Evolutionary conservation across 225 moss, liverwort and hornwort genomes (phyloP).

Genomic region (Pleurozium schreberi): DNA sequence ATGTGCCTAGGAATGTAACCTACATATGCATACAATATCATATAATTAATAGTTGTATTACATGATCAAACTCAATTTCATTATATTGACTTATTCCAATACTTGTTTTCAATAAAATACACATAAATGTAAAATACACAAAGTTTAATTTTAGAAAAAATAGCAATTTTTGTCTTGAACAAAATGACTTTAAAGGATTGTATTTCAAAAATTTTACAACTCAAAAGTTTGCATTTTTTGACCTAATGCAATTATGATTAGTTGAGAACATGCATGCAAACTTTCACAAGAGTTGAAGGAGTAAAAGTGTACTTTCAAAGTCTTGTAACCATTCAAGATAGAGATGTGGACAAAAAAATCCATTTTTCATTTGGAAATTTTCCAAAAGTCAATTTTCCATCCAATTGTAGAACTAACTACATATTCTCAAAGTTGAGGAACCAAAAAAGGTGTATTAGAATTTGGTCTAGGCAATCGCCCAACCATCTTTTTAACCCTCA

Average conservation of each 20-base stretch:
- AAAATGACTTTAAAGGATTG: neutral
- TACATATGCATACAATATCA: neutral
- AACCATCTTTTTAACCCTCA: neutral
- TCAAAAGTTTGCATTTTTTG: neutral
- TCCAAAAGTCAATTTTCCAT: neutral
- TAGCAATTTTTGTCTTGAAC: neutral
- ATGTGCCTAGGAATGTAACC: accelerated
- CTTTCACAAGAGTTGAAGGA: neutral
- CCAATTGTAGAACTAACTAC: neutral
- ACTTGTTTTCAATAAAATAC: neutral
- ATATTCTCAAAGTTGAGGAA: neutral
- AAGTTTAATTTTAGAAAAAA: neutral
- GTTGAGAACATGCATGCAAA: neutral
- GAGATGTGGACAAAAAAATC: neutral
- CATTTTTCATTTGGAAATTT: too few relatives aligned
- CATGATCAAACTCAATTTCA: neutral
- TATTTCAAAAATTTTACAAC: neutral
- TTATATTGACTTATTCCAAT: neutral
- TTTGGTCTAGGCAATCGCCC: neutral
- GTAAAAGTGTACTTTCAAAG: neutral
- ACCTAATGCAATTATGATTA: neutral
- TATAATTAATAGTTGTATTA: neutral
- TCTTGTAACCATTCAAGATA: neutral
- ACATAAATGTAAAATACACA: neutral
- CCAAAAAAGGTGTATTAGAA: too few relatives aligned